These are phyloP conservation scores for Stevia rebaudiana DNA, from an alignment of 140 eudicot genomes.

Conservation along the genomic window DNA sequence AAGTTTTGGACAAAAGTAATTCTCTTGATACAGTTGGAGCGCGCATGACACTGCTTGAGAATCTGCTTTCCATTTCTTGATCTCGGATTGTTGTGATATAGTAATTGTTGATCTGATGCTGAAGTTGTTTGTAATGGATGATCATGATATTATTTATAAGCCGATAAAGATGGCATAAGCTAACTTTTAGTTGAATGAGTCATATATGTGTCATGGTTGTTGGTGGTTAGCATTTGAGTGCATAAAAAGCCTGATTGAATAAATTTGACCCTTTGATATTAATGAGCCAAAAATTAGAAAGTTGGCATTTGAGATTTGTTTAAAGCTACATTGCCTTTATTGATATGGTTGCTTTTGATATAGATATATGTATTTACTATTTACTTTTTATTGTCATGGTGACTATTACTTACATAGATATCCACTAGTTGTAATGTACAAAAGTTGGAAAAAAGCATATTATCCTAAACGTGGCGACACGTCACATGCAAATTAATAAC, in stretches of 20 bases:
- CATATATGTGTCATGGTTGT: conserved; percentile 12
- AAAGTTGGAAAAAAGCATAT: too few species aligned
- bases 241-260: neutral
- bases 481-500: too few species aligned
- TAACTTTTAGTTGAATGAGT: conserved; percentile 22
- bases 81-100: neutral
- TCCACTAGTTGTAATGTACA: too few species aligned
- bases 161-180: conserved; percentile 4
- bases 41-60: neutral
- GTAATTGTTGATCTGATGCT: neutral
- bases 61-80: conserved; percentile 16
- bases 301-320: too few species aligned
- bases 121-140: neutral
- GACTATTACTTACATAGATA: too few species aligned
- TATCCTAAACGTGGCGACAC: too few species aligned
- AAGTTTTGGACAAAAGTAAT: conserved; percentile 14
- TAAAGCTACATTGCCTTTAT: too few species aligned
- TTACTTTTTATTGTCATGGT: too few species aligned
- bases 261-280: neutral
- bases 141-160: conserved; percentile 23
- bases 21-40: neutral
- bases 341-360: too few species aligned
- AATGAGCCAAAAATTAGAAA: too few species aligned
- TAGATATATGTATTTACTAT: too few species aligned
- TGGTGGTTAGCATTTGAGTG: conserved; percentile 14